Base-by-base conservation (phyloP, 2,329 filamentous ascomycete species). In the Paraconiothyrium brasiliense region DNA sequence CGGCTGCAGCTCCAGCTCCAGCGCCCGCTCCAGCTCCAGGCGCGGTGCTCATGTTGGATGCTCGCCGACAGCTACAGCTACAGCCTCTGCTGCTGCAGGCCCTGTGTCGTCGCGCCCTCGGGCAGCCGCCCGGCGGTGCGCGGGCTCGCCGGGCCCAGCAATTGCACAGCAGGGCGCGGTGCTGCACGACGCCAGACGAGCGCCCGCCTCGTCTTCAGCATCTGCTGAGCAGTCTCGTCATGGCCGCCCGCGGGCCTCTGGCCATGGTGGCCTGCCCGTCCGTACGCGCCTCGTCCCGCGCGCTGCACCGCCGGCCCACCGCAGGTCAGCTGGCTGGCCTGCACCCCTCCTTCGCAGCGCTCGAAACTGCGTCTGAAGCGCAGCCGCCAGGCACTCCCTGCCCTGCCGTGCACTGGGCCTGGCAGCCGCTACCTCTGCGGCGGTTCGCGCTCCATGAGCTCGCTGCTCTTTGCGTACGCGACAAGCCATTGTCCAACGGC, bases 141-240 rank as follows among this genome's bases (percentile, higher is more conserved):
- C 30, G 34, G 39, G 10, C 14, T 10, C 46, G 52, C 61, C 60
- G 32, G 54, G 58, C 58, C 47, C 60, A 66, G 66, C 69, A 70
- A 65, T 66, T 30, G 39, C 67, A 69, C 66, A 64, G 61, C 66
- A 60, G 54, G 59, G 48, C 65, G 66, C 58, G 64, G 67, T 65
- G 71, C 70, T 69, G 69, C 71, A 76, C 72, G 13, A 41, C 39
- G 14, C 39, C 39, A 41, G 39, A n/a, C 39, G 5, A n/a, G 16
- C 39, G 39, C 39, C 39, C 16, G 16, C 39, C 5, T 41, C 16
- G 11, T 16, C 39, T 60, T 68, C 71, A 60, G 41, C 50, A 41
- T 35, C 52, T 41, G 50, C 22, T 30, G 35, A 41, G 39, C 16
- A 16, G 41, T 66, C 68, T 67, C 67, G 64, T 73, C 68, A 66